Conservation (phyloP, 2,329 filamentous ascomycete genomes). For the Blumeria graminis region DNA sequence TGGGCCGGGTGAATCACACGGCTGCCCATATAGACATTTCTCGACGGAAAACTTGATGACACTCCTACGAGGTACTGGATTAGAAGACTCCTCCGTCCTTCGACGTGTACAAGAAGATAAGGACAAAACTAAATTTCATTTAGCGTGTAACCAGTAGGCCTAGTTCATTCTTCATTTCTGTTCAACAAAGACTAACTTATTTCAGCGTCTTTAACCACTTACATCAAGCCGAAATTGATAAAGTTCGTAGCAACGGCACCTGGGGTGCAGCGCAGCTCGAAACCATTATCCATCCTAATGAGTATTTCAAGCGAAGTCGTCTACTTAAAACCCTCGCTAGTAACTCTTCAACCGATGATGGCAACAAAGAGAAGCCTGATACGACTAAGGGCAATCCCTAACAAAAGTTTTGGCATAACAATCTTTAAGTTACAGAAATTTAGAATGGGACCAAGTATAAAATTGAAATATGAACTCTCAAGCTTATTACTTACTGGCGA, state of each 20-base stretch:
- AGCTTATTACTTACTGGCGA: too few species aligned
- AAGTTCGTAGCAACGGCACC: slow-evolving; percentile 48
- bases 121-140: slow-evolving; percentile 68
- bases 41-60: slow-evolving; percentile 61
- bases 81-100: slow-evolving; percentile 53
- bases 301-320: slow-evolving; percentile 92
- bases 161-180: not conserved
- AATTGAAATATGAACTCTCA: too few species aligned
- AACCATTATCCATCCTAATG: slow-evolving; percentile 91
- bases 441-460: too few species aligned
- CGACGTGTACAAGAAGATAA: slow-evolving; percentile 74
- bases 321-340: slow-evolving; percentile 52
- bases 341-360: slow-evolving; percentile 2
- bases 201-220: slow-evolving; percentile 61
- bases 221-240: slow-evolving; percentile 57
- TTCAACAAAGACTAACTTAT: not conserved
- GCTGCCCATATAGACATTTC: slow-evolving; percentile 93
- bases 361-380: not conserved
- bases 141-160: slow-evolving; percentile 69
- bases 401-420: too few species aligned
- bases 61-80: slow-evolving; percentile 54
- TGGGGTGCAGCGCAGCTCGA: slow-evolving; percentile 59
- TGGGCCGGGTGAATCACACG: slow-evolving; percentile 68
- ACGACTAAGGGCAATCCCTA: too few species aligned
- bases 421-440: too few species aligned